Evolutionary conservation across 805 yeast genomes (phyloP), one percentile per base, ranked within the genome.

Genomic region (Wilhelminamyces savonicus): DNA sequence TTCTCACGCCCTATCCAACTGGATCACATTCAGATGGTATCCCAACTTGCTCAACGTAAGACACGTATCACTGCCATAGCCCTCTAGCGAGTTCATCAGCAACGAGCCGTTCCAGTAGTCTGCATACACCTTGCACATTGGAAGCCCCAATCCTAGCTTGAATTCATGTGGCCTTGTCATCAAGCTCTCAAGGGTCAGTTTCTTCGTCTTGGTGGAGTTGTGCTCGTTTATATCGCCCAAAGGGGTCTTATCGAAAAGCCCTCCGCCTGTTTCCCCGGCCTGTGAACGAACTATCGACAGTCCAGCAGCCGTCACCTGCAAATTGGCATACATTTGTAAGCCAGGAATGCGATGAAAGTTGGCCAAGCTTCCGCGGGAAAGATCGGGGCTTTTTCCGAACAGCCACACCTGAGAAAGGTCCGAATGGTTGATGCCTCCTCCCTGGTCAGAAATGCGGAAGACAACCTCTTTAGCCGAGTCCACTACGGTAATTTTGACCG

Each of bases 71-170:
- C 92, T 77, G 3, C 98, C 98, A 44, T 81, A 85, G 2, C 96
- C 97, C 36, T 86, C 90, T 29, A 90, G 61, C 0, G 94, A 80
- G 43, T 79, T 79, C 69, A 90, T 74, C 35, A 78, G 79, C 29
- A 90, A 56, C 29, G 81, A 83, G 5, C 97, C 97, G 44, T 88
- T 92, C 97, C 97, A 90, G 55, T 90, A 90, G 44, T 90, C 97
- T 0, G 95, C 85, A 50, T 90, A 90, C 0, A 88, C 85, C 43
- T 84, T 79, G 46, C 95, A 82, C 82, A 90, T 78, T 0, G 97
- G 96, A 36, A 90, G 62, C 1, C 97, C 95, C 35, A 90, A 69
- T 0, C 97, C 97, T 17, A 90, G 58, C 30, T 82, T 82, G 44
- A 71, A 72, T 35, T 82, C 72, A 16, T 82, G 77, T 2, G 92